Evolutionary conservation across 129 eudicot genomes (phyloP), one percentile per base, ranked within the genome.

Genomic region (Artemisia tridentata): DNA sequence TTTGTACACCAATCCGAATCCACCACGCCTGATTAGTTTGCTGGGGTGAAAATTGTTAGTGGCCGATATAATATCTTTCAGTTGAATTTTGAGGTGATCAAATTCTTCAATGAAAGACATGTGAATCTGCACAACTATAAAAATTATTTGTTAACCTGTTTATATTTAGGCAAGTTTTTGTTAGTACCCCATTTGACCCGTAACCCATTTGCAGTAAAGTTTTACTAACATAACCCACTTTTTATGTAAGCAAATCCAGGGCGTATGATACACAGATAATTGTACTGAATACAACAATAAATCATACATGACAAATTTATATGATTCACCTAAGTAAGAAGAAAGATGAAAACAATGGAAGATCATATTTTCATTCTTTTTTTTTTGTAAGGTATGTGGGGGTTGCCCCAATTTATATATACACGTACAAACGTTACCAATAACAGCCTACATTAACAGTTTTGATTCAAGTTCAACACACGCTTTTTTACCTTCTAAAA

Each of bases 391-490:
- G 50, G 49, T 60, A 62, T 49, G 52, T 50, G 70, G 77, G 77
- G 49, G 63, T 50, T 58, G 63, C 74, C 80, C 80, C 73, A 75
- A 19, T 58, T 34, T 56, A 58, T 75, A 75, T 75, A 75, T 68
- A 75, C 68, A 72, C 49, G 58, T 54, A 45, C 60, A 75, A 34
- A 14, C 12, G 43, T 27, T 55, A 65, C 25, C 52, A 67, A 18
- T 41, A 73, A 47, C 27, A 75, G 59, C 63, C 67, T 75, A 75
- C 34, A 47, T 66, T 16, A 67, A 48, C 50, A 55, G 21, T 67
- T 67, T 75, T 6, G 68, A 29, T 58, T 58, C 52, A 58, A 17
- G 68, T 75, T 58, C 41, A 48, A 34, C 60, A 63, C 76, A 72
- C 62, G 50, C 70, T 8, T 49, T 73, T 13, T 70, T 73, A 73